These are phyloP conservation scores for Diversispora eburnea DNA, from an alignment of 192 early-diverging fungal species.

Conservation along the genomic window DNA sequence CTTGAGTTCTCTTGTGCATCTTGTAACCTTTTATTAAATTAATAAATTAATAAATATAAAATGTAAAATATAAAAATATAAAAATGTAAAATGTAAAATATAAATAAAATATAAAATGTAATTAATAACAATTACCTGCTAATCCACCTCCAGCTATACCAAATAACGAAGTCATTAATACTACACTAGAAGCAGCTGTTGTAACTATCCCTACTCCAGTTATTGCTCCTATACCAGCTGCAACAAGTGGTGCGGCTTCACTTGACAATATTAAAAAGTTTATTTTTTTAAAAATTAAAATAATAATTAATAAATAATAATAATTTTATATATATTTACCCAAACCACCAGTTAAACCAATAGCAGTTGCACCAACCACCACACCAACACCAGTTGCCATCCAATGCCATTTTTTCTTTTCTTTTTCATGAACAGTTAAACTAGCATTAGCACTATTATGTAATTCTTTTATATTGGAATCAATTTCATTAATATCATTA, in stretches of 20 bases:
- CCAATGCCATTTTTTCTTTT: slow-evolving; percentile 49
- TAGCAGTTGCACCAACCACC: slow-evolving; percentile 53
- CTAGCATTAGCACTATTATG: slow-evolving; percentile 19
- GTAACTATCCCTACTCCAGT: slow-evolving; percentile 50
- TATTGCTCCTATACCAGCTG: slow-evolving; percentile 40
- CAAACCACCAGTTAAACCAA: slow-evolving; percentile 47
- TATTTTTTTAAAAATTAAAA: not conserved
- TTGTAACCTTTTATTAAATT: slow-evolving; percentile 29
- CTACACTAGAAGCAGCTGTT: slow-evolving; percentile 49
- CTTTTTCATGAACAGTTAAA: slow-evolving; percentile 34
- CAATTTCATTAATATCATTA: not conserved
- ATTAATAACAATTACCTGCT: slow-evolving; percentile 32
- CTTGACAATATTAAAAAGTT: slow-evolving; percentile 29
- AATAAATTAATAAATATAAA: slow-evolving; percentile 5
- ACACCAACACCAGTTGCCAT: slow-evolving; percentile 51
- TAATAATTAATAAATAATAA: not conserved
- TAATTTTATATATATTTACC: slow-evolving; percentile 15
- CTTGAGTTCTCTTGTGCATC: slow-evolving; percentile 38
- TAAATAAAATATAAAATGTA: slow-evolving; percentile 3
- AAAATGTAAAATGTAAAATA: not conserved
- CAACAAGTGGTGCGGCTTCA: slow-evolving; percentile 54
- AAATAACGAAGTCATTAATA: slow-evolving; percentile 52
- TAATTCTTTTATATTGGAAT: slow-evolving; percentile 33
- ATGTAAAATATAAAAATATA: not conserved
- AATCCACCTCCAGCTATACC: slow-evolving; percentile 56